Conservation (phyloP, 2,329 filamentous ascomycete genomes). For the Volutella citrinella region DNA sequence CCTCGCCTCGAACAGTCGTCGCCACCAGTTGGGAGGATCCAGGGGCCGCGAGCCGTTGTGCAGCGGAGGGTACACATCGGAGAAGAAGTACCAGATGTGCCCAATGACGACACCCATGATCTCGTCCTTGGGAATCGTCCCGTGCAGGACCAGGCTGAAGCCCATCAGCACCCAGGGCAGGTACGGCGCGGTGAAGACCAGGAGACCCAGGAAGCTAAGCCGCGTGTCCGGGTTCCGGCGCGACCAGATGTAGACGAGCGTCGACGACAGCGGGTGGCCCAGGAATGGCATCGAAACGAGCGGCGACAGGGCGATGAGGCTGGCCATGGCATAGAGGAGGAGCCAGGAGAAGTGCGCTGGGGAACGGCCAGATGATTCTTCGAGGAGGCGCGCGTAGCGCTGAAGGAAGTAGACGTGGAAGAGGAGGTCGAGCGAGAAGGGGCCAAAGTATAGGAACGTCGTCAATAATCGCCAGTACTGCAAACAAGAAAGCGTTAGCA, state of each 20-base stretch:
- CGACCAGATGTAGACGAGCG: slow-evolving; percentile 97
- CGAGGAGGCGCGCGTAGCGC: slow-evolving; percentile 89
- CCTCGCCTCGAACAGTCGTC: slow-evolving; percentile 77
- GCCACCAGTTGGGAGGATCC: slow-evolving; percentile 89
- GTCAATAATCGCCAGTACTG: slow-evolving; percentile 97
- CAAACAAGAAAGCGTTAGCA: slow-evolving; percentile 15
- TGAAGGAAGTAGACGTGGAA: slow-evolving; percentile 99
- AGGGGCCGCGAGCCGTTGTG: slow-evolving; percentile 82
- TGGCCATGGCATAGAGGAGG: slow-evolving; percentile 77
- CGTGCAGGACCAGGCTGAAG: slow-evolving; percentile 89
- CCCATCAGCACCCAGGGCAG: slow-evolving; percentile 93
- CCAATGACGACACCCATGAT: slow-evolving; percentile 93
- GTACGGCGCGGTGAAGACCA: slow-evolving; percentile 92
- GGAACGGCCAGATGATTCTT: slow-evolving; percentile 89
- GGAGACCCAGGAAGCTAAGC: slow-evolving; percentile 81
- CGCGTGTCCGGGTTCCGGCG: slow-evolving; percentile 88
- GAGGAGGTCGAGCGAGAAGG: slow-evolving; percentile 86
- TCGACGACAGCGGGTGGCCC: slow-evolving; percentile 88
- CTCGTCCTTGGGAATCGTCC: slow-evolving; percentile 88
- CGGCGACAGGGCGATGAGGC: slow-evolving; percentile 78
- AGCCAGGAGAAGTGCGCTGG: slow-evolving; percentile 96
- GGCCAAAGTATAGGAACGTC: slow-evolving; percentile 96
- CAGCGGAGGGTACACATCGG: slow-evolving; percentile 90
- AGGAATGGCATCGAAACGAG: slow-evolving; percentile 90
- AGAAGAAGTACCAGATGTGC: slow-evolving; percentile 98